These are phyloP conservation scores for Penicillium sp. DNA, from an alignment of 2,329 filamentous ascomycete genomes.

Conservation along the genomic window DNA sequence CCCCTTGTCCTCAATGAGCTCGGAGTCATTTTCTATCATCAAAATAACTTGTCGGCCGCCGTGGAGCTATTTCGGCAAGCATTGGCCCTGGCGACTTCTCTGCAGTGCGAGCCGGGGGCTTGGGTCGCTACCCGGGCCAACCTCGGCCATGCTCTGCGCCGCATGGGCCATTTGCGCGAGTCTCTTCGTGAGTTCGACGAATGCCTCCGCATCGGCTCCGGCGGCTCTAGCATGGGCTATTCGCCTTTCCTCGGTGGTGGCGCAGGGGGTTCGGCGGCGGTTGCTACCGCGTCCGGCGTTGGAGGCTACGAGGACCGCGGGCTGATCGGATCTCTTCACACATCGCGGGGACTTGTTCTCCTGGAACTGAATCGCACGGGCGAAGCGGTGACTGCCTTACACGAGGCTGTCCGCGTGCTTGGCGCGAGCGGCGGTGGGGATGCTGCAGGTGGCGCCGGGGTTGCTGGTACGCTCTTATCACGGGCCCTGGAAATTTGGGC, in stretches of 20 bases:
- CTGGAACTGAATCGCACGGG: constrained; percentile 72
- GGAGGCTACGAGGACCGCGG: constrained; percentile 49
- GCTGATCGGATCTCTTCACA: constrained; percentile 47
- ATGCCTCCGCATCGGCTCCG: constrained; percentile 72
- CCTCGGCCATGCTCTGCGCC: constrained; percentile 80
- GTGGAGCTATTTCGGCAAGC: constrained; percentile 74
- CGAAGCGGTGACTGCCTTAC: constrained; percentile 76
- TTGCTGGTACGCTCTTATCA: constrained; percentile 46
- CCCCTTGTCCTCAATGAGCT: constrained; percentile 92
- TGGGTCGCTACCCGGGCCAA: constrained; percentile 85
- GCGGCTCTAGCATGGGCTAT: constrained; percentile 75
- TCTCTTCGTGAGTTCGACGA: constrained; percentile 81
- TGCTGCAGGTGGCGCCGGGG: constrained; percentile 47
- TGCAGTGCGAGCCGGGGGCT: constrained; percentile 75
- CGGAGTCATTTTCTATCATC: constrained; percentile 92
- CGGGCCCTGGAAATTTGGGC: constrained; percentile 49
- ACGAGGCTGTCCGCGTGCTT: constrained; percentile 60
- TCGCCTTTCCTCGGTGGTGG: constrained; percentile 56
- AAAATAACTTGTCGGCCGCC: constrained; percentile 72
- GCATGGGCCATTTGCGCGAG: constrained; percentile 64
- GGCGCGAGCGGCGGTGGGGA: constrained; percentile 47
- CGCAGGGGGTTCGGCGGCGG: constrained; percentile 33
- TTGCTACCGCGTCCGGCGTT: constrained; percentile 40
- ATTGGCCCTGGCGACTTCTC: constrained; percentile 72
- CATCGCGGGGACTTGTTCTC: constrained; percentile 69